Percentiles rank a stretch among this genome's conserved stretches.
Evolutionary conservation across 179 eudicot species (phyloP).

Genomic region (Beta corolliflora): DNA sequence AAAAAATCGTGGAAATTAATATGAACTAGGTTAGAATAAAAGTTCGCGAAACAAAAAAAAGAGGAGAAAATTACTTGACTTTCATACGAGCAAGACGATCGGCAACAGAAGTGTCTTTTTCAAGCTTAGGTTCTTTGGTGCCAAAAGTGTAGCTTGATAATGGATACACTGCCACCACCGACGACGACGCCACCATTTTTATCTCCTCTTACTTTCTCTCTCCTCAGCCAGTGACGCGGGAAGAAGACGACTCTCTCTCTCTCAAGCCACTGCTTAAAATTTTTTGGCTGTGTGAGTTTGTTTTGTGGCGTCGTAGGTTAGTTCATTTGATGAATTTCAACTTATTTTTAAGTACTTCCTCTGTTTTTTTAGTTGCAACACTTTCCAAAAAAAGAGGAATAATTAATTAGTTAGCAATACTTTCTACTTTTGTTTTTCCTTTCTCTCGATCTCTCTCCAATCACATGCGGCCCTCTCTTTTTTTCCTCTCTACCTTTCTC

Average conservation of each 20-base stretch:
- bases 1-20: too few species aligned
- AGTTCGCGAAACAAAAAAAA: neutral
- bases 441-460: too few species aligned
- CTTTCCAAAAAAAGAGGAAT: too few species aligned
- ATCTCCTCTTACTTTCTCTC: slow-evolving; percentile 6
- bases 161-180: slow-evolving; percentile 65
- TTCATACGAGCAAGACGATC: slow-evolving; percentile 92
- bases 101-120: slow-evolving; percentile 79
- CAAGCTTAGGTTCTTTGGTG: slow-evolving; percentile 79
- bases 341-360: too few species aligned
- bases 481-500: too few species aligned
- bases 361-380: too few species aligned
- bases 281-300: neutral
- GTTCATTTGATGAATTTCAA: too few species aligned
- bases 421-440: too few species aligned
- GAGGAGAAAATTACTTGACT: slow-evolving; percentile 47
- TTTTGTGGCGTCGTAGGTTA: too few species aligned
- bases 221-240: slow-evolving; percentile 20
- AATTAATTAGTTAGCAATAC: too few species aligned
- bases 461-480: too few species aligned
- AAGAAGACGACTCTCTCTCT: neutral
- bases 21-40: neutral
- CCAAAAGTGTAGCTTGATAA: slow-evolving; percentile 81
- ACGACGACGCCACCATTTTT: slow-evolving; percentile 44
- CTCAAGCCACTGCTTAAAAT: neutral